A percentile compares a stretch with the other conserved stretches of the same genome.
Evolutionary conservation across 2,329 filamentous ascomycete genomes (phyloP).

Genomic region (Botrytis sinoallii): DNA sequence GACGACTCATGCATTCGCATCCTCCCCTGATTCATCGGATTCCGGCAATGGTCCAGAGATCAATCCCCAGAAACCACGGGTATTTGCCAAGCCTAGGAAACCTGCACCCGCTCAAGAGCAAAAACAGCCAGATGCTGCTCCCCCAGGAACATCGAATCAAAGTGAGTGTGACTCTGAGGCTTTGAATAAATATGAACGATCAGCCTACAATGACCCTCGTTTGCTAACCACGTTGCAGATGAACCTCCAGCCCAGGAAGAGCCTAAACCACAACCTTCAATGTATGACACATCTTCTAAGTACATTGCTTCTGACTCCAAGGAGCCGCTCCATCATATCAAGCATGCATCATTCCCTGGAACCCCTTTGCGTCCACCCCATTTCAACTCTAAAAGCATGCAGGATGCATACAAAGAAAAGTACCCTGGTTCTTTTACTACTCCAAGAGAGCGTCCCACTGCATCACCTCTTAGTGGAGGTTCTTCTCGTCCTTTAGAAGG

Average conservation of each 20-base stretch:
- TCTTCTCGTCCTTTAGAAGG: conserved; percentile 24
- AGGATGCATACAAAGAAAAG: conserved; percentile 21
- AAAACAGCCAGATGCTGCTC: conserved; percentile 6
- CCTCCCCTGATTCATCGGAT: conserved; percentile 16
- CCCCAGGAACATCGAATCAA: conserved; percentile 17
- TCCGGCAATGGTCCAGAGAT: conserved; percentile 21
- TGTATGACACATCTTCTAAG: conserved; percentile 32
- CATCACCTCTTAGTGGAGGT: conserved; percentile 35
- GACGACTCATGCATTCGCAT: conserved; percentile 15
- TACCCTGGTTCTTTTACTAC: conserved; percentile 21
- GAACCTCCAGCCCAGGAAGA: conserved; percentile 24
- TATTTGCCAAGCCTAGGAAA: conserved; percentile 21
- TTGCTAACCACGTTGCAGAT: conserved; percentile 29
- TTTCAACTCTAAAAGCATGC: conserved; percentile 10
- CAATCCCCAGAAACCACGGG: conserved; percentile 9
- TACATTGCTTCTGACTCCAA: conserved; percentile 8
- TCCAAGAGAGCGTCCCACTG: conserved; percentile 9
- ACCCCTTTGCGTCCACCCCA: neutral
- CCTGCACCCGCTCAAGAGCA: conserved; percentile 10
- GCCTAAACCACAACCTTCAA: conserved; percentile 29
- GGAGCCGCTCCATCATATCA: conserved; percentile 9
- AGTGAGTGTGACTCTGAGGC: conserved; percentile 27
- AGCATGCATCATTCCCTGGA: conserved; percentile 16
- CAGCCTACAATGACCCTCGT: conserved; percentile 21
- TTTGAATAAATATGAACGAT: conserved; percentile 27